These are phyloP conservation scores for Sphagnum tenellum DNA, from an alignment of 225 moss, liverwort and hornwort species.

Conservation along the genomic window DNA sequence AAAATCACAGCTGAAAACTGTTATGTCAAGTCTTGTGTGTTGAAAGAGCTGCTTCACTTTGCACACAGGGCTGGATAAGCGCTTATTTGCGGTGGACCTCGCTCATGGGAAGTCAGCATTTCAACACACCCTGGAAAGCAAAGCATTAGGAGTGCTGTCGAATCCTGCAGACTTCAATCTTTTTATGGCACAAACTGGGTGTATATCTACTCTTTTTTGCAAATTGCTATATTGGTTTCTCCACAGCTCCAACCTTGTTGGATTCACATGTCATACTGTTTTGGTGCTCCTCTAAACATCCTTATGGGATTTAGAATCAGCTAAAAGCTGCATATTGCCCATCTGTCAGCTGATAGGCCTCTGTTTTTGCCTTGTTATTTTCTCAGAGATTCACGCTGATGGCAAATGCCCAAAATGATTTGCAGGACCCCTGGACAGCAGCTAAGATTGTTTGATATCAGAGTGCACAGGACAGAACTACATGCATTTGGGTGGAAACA, in stretches of 20 bases:
- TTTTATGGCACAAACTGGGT: slow-evolving; percentile 94
- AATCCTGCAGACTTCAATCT: slow-evolving; percentile 83
- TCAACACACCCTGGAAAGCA: slow-evolving; percentile 65
- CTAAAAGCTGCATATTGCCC: too few species aligned
- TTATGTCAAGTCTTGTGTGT: too few species aligned
- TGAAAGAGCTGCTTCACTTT: background rate
- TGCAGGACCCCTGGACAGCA: slow-evolving; percentile 67
- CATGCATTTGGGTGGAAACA: slow-evolving; percentile 92
- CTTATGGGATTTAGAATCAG: too few species aligned
- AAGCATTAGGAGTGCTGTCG: slow-evolving; percentile 78
- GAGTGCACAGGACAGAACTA: slow-evolving; percentile 53
- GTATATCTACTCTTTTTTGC: slow-evolving; percentile 13
- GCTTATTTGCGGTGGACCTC: slow-evolving; percentile 75
- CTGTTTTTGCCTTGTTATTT: too few species aligned
- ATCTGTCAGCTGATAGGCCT: too few species aligned
- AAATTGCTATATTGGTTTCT: background rate
- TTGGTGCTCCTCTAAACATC: too few species aligned
- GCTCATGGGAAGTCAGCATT: slow-evolving; percentile 29
- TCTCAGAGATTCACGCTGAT: too few species aligned
- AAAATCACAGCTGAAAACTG: too few species aligned
- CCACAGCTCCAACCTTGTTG: too few species aligned
- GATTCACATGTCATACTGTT: too few species aligned
- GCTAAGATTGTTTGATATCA: slow-evolving; percentile 78
- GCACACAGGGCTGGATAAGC: slow-evolving; percentile 65
- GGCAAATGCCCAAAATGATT: background rate